These are phyloP conservation scores for Cairneyella variabilis DNA, from an alignment of 495 filamentous ascomycete genomes.

Conservation along the genomic window DNA sequence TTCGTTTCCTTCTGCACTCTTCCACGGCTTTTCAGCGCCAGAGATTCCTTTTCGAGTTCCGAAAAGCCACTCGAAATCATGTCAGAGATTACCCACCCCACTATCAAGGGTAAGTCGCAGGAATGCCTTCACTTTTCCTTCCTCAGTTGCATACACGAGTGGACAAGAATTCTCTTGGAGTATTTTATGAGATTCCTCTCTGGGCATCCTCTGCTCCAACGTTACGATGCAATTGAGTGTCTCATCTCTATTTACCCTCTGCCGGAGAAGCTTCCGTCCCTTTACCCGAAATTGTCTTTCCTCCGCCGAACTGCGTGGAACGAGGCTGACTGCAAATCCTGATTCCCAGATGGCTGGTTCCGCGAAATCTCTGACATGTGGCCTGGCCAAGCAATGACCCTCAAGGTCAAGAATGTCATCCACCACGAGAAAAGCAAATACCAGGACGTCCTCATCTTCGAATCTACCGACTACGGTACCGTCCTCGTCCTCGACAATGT, in stretches of 20 bases:
- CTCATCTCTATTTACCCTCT: too few relatives aligned
- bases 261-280: too few relatives aligned
- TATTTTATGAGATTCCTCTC: too few relatives aligned
- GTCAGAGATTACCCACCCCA: slow-evolving; percentile 55
- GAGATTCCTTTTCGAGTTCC: not conserved
- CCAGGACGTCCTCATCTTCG: slow-evolving; percentile 97
- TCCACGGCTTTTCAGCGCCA: too few relatives aligned
- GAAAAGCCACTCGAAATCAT: slow-evolving; percentile 22
- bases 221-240: too few relatives aligned
- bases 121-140: not conserved
- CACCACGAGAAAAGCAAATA: slow-evolving; percentile 99
- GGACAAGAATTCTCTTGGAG: too few relatives aligned
- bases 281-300: slow-evolving; percentile 11
- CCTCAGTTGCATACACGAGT: too few relatives aligned
- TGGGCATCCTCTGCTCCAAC: too few relatives aligned
- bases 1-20: too few relatives aligned
- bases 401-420: slow-evolving; percentile 94
- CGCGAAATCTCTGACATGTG: slow-evolving; percentile 96
- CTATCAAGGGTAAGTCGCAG: slow-evolving; percentile 47
- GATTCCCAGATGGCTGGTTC: slow-evolving; percentile 91
- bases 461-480: slow-evolving; percentile 93
- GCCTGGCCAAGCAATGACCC: slow-evolving; percentile 98
- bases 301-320: not conserved
- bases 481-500: slow-evolving; percentile 99
- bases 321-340: slow-evolving; percentile 3